Conservation (phyloP, 805 yeast species). For the Lachancea mirantina region DNA sequence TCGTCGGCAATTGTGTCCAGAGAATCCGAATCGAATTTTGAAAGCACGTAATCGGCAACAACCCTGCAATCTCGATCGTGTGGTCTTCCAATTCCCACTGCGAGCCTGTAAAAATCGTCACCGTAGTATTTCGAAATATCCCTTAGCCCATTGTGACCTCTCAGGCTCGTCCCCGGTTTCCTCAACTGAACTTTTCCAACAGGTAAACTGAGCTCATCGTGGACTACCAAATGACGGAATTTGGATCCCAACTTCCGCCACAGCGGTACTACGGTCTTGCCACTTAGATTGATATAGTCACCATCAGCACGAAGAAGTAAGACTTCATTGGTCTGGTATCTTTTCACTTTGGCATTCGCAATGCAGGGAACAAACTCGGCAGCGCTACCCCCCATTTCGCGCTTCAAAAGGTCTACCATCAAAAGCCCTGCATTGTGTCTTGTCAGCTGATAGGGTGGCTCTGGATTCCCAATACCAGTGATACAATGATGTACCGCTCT, state of each 20-base stretch:
- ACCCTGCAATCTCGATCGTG: constrained; percentile 34
- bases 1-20: constrained; percentile 32
- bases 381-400: constrained; percentile 14
- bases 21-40: constrained; percentile 44
- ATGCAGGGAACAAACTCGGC: constrained; percentile 12
- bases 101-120: constrained; percentile 50
- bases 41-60: constrained; percentile 60
- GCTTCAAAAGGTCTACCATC: constrained; percentile 35
- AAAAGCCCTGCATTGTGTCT: constrained; percentile 76
- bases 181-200: constrained; percentile 63
- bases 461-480: constrained; percentile 65
- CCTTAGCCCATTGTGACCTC: constrained; percentile 83
- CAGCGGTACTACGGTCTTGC: constrained; percentile 44
- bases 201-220: constrained; percentile 68
- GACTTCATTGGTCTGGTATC: constrained; percentile 25
- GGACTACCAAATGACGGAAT: constrained; percentile 51
- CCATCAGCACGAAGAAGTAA: constrained; percentile 45
- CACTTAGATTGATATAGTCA: constrained; percentile 63
- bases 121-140: constrained; percentile 46
- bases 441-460: constrained; percentile 48
- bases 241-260: constrained; percentile 37
- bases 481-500: too few species aligned
- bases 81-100: constrained; percentile 75
- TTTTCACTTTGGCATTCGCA: constrained; percentile 10
- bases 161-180: constrained; percentile 49